phyloP scores from a whole-genome alignment of 176 grass and related monocot species.

The Aegilops tauschii region DNA sequence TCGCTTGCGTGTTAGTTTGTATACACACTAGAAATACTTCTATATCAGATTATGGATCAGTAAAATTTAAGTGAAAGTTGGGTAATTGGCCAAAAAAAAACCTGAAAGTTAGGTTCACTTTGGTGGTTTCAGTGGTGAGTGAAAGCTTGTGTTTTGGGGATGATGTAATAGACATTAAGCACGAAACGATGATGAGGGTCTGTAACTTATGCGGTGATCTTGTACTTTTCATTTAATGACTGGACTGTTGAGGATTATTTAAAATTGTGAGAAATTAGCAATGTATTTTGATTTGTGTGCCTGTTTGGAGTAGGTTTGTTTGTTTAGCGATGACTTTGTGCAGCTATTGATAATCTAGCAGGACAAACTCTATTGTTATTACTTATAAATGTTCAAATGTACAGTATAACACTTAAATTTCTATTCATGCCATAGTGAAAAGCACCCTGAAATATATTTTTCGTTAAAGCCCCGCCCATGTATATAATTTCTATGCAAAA shows the following conservation, averaged over 20 bases:
- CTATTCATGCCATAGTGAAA: neutral
- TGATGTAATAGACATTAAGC: neutral
- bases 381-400: neutral
- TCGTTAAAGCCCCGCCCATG: neutral
- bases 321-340: neutral
- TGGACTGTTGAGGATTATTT: neutral
- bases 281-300: neutral
- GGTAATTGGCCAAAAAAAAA: neutral
- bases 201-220: neutral
- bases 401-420: neutral
- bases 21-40: neutral
- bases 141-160: slow-evolving; percentile 25
- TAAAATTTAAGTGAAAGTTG: neutral
- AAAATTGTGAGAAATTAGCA: neutral
- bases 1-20: neutral
- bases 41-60: neutral
- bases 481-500: neutral
- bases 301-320: neutral
- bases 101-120: neutral
- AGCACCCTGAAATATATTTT: neutral
- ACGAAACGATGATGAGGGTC: neutral
- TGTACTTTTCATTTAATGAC: neutral
- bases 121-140: neutral
- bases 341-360: neutral
- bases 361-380: neutral